Evolutionary conservation across 352 stramenopile genomes (phyloP), one percentile per base, ranked within the genome.

Genomic region (Phytophthora cactorum): DNA sequence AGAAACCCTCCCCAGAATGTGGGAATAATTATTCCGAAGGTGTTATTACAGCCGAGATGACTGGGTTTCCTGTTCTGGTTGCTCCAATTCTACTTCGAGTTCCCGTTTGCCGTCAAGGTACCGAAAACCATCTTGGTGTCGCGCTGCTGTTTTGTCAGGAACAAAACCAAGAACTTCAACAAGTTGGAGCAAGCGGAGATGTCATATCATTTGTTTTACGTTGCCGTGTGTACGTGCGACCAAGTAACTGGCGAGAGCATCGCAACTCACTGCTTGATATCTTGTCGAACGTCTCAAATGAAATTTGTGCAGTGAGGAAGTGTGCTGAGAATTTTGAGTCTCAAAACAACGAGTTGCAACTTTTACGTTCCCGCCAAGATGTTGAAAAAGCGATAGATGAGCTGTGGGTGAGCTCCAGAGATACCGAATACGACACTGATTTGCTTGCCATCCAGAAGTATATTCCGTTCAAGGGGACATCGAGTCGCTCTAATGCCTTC

Each of bases 401-500:
- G 28, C 63, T 75, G 8, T 71, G 63, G 67, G 11, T 51, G 15
- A 28, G 43, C 7, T 39, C 47, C 7, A 31, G 9, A n/a, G 17
- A 58, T n/a, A 34, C 14, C 12, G 29, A 46, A 9, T 28, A 25
- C 4, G 45, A 52, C 8, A 56, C 22, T 9, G 51, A 58, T 17
- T 53, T 61, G 25, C 25, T 65, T 8, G 80, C 80, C 2, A 69
- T 91, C 27, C 82, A 91, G 47, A 71, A 72, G 55, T 89, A 83
- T 44, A 71, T 91, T 27, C 44, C 56, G 1, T 82, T 71, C 66
- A 83, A 83, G 47, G 78, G 77, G 14, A 52, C 62, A 25, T 29
- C 51, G 47, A 69, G 38, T 49, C 47, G 43, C 27, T 14, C 5
- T 41, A 59, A 28, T 17, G 36, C 31, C 17, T 59, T 14, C 46